Conservation (phyloP, 179 eudicot genomes). For the Amaranthus tricolor region DNA sequence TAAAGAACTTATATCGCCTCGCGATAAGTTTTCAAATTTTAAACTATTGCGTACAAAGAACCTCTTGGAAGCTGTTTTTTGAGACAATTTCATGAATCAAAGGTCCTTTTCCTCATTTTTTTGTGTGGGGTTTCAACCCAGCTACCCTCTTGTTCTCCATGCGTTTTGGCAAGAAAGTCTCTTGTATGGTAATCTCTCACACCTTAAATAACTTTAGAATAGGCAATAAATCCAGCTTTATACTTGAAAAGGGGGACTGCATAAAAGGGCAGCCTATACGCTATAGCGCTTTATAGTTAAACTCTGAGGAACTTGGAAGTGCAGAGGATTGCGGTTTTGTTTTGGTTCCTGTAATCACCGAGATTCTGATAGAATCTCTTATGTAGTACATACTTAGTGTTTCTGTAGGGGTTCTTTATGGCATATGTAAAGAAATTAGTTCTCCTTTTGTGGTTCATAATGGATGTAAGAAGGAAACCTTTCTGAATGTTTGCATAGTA, state of each 20-base stretch:
- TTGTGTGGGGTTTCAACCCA: too few species aligned
- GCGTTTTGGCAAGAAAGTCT: too few species aligned
- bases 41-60: too few species aligned
- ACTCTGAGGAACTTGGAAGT: background rate
- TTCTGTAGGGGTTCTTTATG: background rate
- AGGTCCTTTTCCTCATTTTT: too few species aligned
- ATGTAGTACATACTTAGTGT: background rate
- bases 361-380: background rate
- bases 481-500: background rate
- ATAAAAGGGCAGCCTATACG: background rate
- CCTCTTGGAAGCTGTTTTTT: too few species aligned
- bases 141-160: too few species aligned
- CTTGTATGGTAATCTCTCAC: background rate
- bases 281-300: background rate
- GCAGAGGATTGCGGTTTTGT: background rate
- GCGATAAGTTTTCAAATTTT: too few species aligned
- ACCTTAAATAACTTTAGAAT: background rate
- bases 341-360: too few species aligned
- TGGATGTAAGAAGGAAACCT: background rate
- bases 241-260: background rate
- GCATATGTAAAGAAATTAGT: background rate
- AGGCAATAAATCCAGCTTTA: background rate
- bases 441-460: background rate
- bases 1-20: too few species aligned
- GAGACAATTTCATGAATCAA: too few species aligned